Evolutionary conservation across 2,329 filamentous ascomycete genomes (phyloP).

Genomic region (Curvularia eragrostidis): DNA sequence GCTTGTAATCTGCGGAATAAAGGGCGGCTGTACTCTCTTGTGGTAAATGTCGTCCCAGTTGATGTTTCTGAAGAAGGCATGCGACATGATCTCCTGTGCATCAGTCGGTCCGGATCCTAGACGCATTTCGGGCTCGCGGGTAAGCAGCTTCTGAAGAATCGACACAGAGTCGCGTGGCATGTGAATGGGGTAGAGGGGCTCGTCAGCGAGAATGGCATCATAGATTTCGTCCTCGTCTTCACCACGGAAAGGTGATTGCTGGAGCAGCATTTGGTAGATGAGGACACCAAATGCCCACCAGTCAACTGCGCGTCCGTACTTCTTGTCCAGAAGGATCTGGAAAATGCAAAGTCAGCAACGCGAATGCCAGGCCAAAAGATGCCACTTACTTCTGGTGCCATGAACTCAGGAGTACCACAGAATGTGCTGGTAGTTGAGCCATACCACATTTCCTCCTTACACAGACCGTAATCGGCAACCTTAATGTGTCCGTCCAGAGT

Average conservation of each 20-base stretch:
- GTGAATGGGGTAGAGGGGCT: conserved; percentile 96
- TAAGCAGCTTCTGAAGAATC: conserved; percentile 95
- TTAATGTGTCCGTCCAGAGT: conserved; percentile 98
- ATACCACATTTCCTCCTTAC: conserved; percentile 99
- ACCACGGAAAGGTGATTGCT: conserved; percentile 97
- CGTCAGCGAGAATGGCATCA: conserved; percentile 95
- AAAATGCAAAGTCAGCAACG: not conserved
- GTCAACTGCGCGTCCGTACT: conserved; percentile 95
- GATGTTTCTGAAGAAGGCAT: conserved; percentile 96
- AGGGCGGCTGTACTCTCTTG: conserved; percentile 88
- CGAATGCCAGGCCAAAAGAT: not conserved
- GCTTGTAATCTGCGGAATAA: conserved; percentile 86
- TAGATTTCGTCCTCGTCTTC: conserved; percentile 99
- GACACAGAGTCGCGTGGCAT: conserved; percentile 98
- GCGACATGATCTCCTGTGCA: conserved; percentile 98
- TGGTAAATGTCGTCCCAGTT: conserved; percentile 99
- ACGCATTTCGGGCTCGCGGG: conserved; percentile 89
- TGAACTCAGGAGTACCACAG: conserved; percentile 99
- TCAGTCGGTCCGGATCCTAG: conserved; percentile 95
- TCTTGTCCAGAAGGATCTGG: conserved; percentile 95
- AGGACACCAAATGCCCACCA: conserved; percentile 99
- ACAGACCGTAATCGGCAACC: conserved; percentile 97
- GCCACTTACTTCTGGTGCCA: conserved; percentile 86
- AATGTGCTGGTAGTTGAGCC: conserved; percentile 96
- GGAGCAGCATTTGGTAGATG: conserved; percentile 99